These are phyloP conservation scores for Exophiala spinifera DNA, from an alignment of 2,329 filamentous ascomycete genomes.

Conservation along the genomic window DNA sequence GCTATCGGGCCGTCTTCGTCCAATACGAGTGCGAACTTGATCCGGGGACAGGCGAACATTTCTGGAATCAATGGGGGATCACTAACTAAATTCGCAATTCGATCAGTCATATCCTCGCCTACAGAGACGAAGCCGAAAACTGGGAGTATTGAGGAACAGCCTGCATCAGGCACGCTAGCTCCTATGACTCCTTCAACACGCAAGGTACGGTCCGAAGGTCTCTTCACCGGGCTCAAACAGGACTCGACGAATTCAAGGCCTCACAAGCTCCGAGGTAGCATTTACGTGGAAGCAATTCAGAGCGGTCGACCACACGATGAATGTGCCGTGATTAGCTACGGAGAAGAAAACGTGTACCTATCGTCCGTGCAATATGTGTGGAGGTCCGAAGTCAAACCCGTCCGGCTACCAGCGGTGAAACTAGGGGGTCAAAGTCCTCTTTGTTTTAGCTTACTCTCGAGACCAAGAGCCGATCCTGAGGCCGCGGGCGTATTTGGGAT, in stretches of 20 bases:
- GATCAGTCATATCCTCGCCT: slow-evolving; percentile 10
- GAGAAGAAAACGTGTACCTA: slow-evolving; percentile 40
- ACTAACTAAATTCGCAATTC: slow-evolving; percentile 41
- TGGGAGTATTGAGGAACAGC: slow-evolving; percentile 5
- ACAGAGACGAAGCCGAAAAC: slow-evolving; percentile 19
- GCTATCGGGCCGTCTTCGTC: slow-evolving; percentile 38
- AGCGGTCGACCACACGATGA: slow-evolving; percentile 36
- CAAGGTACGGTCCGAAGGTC: slow-evolving; percentile 42
- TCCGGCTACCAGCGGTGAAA: slow-evolving; percentile 14
- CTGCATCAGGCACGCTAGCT: slow-evolving; percentile 34
- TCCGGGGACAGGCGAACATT: slow-evolving; percentile 38
- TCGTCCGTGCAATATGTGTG: slow-evolving; percentile 45
- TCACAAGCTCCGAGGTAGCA: slow-evolving; percentile 39
- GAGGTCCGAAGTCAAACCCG: slow-evolving; percentile 34
- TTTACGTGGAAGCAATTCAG: slow-evolving; percentile 39
- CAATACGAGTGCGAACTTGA: slow-evolving; percentile 37
- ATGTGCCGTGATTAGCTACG: slow-evolving; percentile 44
- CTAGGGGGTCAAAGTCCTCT: slow-evolving; percentile 17
- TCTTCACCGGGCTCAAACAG: slow-evolving; percentile 38
- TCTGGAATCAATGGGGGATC: slow-evolving; percentile 41
- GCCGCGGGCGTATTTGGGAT: slow-evolving; percentile 7
- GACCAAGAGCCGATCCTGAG: not conserved
- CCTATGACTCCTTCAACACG: slow-evolving; percentile 50
- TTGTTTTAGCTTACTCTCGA: slow-evolving; percentile 7
- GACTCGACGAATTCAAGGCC: slow-evolving; percentile 11